Base-by-base conservation (phyloP, 2,329 filamentous ascomycete species). In the Verticillium longisporum region DNA sequence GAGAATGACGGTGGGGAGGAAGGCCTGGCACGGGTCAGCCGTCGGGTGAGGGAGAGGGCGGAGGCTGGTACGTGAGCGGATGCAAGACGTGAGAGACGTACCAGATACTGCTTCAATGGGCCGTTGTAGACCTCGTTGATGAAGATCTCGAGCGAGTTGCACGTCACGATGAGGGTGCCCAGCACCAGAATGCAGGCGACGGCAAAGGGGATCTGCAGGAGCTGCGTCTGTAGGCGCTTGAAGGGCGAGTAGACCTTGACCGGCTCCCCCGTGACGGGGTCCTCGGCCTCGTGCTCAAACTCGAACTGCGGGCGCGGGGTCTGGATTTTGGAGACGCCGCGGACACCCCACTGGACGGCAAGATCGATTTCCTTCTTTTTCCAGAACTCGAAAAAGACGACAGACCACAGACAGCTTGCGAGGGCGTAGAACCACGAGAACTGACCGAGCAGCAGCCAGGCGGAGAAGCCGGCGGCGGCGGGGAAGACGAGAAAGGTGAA, bases 311-410 rank as follows among this genome's bases (percentile, higher is more conserved):
- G 83, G 56, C 92, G 84, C 66, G 88, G 89, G 54, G 85, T 85
- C 69, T 97, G 91, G 59, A 97, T 91, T 57, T 80, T 83, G 4
- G 90, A 93, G 1, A 96, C 92, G 6, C 90, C 90, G 58, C 90
- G 87, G 3, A 97, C 92, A 14, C 90, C 90, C 94, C 94, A 98
- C 67, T 91, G 86, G 15, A 97, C 86, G 9, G 89, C 88, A 7
- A 98, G 80, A 70, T 98, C 93, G 1, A 88, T 80, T 74, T 98
- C 92, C 73, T 96, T 91, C 68, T 94, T 89, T 77, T 96, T 97
- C 94, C 94, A 98, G 74, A 90, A 97, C 72, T 98, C 94, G 61
- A 96, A 89, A 71, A 97, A 97, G 56, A 94, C 78, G 2, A 95
- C 87, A 61, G 89, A 89, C 91, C 93, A 97, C n/a, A 97, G 77